Base-by-base conservation (phyloP, 1,139 yeast species). In the Blastobotrys apis region DNA sequence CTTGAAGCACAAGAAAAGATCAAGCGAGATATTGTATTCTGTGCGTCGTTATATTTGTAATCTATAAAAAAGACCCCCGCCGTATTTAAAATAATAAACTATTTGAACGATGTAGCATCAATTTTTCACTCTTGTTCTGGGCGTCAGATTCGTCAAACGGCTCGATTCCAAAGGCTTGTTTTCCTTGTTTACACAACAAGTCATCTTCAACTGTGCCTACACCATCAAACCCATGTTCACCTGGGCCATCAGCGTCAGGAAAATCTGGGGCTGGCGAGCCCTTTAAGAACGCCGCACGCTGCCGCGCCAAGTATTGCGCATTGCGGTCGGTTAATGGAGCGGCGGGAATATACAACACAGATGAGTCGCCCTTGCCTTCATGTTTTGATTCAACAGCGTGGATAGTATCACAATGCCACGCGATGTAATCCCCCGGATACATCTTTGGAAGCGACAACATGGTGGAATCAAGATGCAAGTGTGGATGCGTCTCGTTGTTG, bases 1-100 rank as follows among this genome's bases (percentile, higher is more conserved):
- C 74, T 80, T 21, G 82, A 80, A 49, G 97, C 97, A 0, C 98
- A 92, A 66, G 98, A 92, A 62, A 78, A 79, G 64, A 92, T 92
- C 63, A 92, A 92, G 67, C 78, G 99, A 58, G 98, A 92, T 65
- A 92, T 92, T 56, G 97, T 94, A 0, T 94, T 94, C 67, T 94
- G 97, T 64, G 97, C 98, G 3, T 86, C 96, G 49, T 74, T 94
- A 52, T 92, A 94, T 64, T 71, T 92, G 54, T 88, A 73, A 12
- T 6, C 15, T 29, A 29, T 9, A 29, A 29, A 8, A 27, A 27
- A 12, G 31, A 27, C 27, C 27, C 27, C 10, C 27, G 35, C 12
- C 17, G 5, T 16, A 10, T 31, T 21, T 31, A 23, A 36, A 44
- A 49, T 13, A 49, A 37, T 4, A 36, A 9, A 16, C 36, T 36